Evolutionary conservation across 2,329 filamentous ascomycete species (phyloP), one percentile per base, ranked within the genome.

Genomic region (Colletotrichum shisoi): DNA sequence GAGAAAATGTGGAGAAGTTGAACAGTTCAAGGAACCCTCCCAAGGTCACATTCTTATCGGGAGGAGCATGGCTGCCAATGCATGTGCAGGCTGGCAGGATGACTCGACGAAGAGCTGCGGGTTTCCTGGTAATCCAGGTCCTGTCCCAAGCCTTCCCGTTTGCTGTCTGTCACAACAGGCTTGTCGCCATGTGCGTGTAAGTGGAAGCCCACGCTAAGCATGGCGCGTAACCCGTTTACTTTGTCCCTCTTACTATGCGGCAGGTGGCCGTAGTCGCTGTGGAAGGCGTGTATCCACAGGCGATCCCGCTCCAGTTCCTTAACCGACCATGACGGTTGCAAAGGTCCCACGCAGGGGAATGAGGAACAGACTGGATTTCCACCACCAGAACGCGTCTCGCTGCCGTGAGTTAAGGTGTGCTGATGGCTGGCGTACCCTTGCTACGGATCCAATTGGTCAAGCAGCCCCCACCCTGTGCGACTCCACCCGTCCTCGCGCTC

Each of bases 1-100:
- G 39, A 39, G 15, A 59, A 63, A 66, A 62, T 54, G 58, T 66
- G 63, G 63, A 37, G 63, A 62, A 62, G 34, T 34, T 45, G 49
- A 40, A 51, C 21, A 15, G 57, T 53, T 34, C 27, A 31, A 17
- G 19, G 42, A 44, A 45, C n/a, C 48, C 19, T 24, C 44, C n/a
- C 42, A 17, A 58, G 56, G 51, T 34, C 46, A 53, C 44, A 51
- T 37, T 51, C 51, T 31, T 62, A 48, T 62, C 44, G 44, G 42
- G 46, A 59, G 39, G 49, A 58, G 42, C 31, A 21, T 37, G 34
- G 19, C 31, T 58, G 31, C 7, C 19, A 53, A 11, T 53, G 49
- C 48, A 51, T n/a, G 51, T 62, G 63, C 63, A 66, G 51, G 51
- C 27, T 48, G 37, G 42, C 40, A 57, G 37, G 17, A 57, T 66